These are phyloP conservation scores for Wickerhamomyces silvicola DNA, from an alignment of 805 yeast species.

Conservation along the genomic window DNA sequence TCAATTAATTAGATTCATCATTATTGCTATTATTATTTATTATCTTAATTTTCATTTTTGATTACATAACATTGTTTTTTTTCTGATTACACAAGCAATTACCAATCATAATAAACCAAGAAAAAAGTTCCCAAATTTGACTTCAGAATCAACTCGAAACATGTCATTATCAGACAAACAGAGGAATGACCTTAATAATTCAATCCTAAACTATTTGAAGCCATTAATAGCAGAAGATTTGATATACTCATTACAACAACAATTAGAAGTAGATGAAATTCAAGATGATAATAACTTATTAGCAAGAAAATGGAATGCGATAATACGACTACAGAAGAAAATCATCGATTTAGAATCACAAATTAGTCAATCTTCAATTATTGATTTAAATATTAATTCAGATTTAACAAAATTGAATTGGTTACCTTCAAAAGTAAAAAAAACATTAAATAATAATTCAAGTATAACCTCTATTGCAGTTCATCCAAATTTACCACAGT, in stretches of 20 bases:
- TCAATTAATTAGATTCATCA: no score
- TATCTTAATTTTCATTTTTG: no score
- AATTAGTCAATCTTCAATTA: slow-evolving; percentile 37
- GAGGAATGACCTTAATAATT: slow-evolving; percentile 38
- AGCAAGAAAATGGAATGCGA: slow-evolving; percentile 85
- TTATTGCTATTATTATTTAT: no score
- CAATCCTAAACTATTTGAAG: slow-evolving; percentile 42
- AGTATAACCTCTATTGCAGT: slow-evolving; percentile 57
- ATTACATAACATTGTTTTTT: no score
- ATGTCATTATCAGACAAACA: slow-evolving; percentile 35
- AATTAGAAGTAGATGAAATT: slow-evolving; percentile 14
- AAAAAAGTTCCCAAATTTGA: background rate
- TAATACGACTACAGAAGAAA: slow-evolving; percentile 68
- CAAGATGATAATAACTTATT: slow-evolving; percentile 30
- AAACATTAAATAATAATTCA: slow-evolving; percentile 29
- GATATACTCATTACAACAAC: slow-evolving; percentile 15
- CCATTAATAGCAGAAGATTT: slow-evolving; percentile 19
- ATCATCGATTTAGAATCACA: slow-evolving; percentile 66
- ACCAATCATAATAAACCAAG: no score
- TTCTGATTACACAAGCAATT: no score
- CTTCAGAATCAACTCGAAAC: background rate
- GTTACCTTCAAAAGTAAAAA: slow-evolving; percentile 21
- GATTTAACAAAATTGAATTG: slow-evolving; percentile 17
- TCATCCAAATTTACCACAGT: slow-evolving; percentile 67
- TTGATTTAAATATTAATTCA: slow-evolving; percentile 8